phyloP scores from a whole-genome alignment of 805 yeast genomes.

The Ogataea glucozyma region DNA sequence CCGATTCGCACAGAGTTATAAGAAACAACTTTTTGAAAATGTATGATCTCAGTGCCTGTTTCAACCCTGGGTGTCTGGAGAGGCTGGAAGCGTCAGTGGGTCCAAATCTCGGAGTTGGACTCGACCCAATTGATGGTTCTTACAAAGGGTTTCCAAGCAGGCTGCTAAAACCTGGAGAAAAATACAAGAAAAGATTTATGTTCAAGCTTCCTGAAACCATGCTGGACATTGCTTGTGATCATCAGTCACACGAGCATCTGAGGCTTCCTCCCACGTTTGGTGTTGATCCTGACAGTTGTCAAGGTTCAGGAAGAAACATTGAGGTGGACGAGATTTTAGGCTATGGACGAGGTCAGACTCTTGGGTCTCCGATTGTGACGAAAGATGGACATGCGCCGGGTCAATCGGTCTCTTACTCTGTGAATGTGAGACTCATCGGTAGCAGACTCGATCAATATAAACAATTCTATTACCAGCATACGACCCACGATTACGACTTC shows the following conservation, averaged over 20 bases:
- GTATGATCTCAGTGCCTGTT: constrained; percentile 55
- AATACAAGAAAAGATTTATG: constrained; percentile 56
- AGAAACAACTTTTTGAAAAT: constrained; percentile 43
- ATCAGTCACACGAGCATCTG: constrained; percentile 38
- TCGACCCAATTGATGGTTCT: constrained; percentile 31
- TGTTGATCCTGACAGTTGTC: constrained; percentile 30
- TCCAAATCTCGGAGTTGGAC: constrained; percentile 1
- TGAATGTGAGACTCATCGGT: constrained; percentile 59
- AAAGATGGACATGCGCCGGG: constrained; percentile 45
- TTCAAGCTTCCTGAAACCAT: constrained; percentile 55
- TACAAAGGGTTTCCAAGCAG: constrained; percentile 46
- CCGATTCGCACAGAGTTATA: constrained; percentile 10
- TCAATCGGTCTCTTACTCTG: constrained; percentile 48
- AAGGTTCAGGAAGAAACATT: constrained; percentile 28
- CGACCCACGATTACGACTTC: constrained; percentile 27
- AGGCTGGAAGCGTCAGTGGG: neutral
- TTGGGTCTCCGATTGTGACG: constrained; percentile 56
- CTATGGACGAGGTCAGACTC: constrained; percentile 50
- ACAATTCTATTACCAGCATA: constrained; percentile 20
- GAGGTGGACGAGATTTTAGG: constrained; percentile 45
- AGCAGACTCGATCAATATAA: constrained; percentile 35
- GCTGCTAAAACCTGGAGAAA: constrained; percentile 45
- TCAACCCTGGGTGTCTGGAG: constrained; percentile 40
- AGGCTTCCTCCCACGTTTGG: constrained; percentile 45
- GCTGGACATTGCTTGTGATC: constrained; percentile 53